Evolutionary conservation across 208 protist species (phyloP).

Genomic region (Leishmania gerbilli): DNA sequence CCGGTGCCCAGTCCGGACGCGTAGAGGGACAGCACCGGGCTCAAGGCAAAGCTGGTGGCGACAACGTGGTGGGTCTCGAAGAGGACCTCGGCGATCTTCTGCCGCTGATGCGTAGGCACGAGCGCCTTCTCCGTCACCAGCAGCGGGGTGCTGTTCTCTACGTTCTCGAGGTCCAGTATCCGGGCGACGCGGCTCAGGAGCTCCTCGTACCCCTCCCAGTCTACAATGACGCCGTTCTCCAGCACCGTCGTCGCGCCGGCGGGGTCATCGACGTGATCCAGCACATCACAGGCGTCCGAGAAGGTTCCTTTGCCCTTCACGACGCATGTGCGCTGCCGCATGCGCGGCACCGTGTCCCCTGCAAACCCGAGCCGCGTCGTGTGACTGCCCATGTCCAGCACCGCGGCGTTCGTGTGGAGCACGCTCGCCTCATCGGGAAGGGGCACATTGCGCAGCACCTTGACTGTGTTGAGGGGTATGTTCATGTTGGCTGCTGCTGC

Average conservation of each 20-base stretch:
- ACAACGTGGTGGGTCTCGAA: slow-evolving; percentile 83
- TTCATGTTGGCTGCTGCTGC: slow-evolving; percentile 53
- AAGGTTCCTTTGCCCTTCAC: slow-evolving; percentile 42
- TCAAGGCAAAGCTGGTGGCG: slow-evolving; percentile 68
- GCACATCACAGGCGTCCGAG: slow-evolving; percentile 50
- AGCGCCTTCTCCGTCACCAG: slow-evolving; percentile 90
- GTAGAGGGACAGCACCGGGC: slow-evolving; percentile 90
- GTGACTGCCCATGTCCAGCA: slow-evolving; percentile 88
- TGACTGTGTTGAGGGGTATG: slow-evolving; percentile 81
- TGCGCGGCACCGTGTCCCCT: slow-evolving; percentile 84
- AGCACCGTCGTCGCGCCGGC: slow-evolving; percentile 34
- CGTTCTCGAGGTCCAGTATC: slow-evolving; percentile 57
- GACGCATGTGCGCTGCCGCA: slow-evolving; percentile 74
- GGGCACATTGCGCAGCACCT: slow-evolving; percentile 85
- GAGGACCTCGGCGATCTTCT: slow-evolving; percentile 86
- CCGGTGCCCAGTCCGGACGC: slow-evolving; percentile 84
- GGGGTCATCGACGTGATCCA: slow-evolving; percentile 22
- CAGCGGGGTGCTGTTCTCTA: slow-evolving; percentile 74
- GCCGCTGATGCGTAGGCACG: slow-evolving; percentile 78
- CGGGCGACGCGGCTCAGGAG: slow-evolving; percentile 74
- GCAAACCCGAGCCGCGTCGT: slow-evolving; percentile 84
- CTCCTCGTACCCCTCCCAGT: slow-evolving; percentile 91
- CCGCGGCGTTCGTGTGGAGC: slow-evolving; percentile 75
- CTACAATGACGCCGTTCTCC: slow-evolving; percentile 58
- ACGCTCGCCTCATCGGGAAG: slow-evolving; percentile 86